phyloP scores from a whole-genome alignment of 352 stramenopile species.

The Globisporangium polare region DNA sequence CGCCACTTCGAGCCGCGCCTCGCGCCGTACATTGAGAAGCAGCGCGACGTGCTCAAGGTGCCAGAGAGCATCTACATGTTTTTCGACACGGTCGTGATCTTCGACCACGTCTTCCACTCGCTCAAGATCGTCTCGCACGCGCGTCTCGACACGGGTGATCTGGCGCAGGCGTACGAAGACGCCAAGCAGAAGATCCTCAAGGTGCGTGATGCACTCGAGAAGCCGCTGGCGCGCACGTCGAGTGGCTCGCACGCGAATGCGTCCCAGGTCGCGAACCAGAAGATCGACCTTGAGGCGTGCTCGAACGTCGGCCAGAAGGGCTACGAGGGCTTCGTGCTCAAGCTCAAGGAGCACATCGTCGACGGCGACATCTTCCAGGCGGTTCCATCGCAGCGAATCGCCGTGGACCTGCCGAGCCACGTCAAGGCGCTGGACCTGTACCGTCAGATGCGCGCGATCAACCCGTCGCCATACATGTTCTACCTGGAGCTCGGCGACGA shows the following conservation, averaged over 20 bases:
- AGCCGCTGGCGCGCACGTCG: conserved; percentile 48
- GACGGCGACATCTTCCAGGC: conserved; percentile 90
- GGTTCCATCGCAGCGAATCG: conserved; percentile 79
- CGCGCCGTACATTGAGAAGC: conserved; percentile 65
- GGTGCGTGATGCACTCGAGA: conserved; percentile 58
- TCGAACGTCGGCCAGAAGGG: conserved; percentile 82
- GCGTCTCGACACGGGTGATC: conserved; percentile 60
- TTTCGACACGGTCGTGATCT: conserved; percentile 87
- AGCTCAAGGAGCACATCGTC: conserved; percentile 86
- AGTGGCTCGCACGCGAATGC: conserved; percentile 56
- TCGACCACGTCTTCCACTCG: conserved; percentile 89
- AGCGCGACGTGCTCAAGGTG: conserved; percentile 77
- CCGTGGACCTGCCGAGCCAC: conserved; percentile 57
- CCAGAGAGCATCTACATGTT: conserved; percentile 91
- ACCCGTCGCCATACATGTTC: conserved; percentile 91
- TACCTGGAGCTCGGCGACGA: conserved; percentile 80
- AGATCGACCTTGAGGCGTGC: conserved; percentile 64
- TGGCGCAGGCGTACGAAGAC: conserved; percentile 63
- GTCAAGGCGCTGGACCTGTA: conserved; percentile 83
- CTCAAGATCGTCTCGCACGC: conserved; percentile 87
- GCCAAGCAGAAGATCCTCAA: conserved; percentile 71
- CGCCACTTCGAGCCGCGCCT: conserved; percentile 87
- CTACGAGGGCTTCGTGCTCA: conserved; percentile 87
- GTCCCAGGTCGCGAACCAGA: conserved; percentile 16
- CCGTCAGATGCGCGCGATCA: conserved; percentile 85